Base-by-base conservation (phyloP, 371 early-diverging fungal species). In the Rhizopus sp. region DNA sequence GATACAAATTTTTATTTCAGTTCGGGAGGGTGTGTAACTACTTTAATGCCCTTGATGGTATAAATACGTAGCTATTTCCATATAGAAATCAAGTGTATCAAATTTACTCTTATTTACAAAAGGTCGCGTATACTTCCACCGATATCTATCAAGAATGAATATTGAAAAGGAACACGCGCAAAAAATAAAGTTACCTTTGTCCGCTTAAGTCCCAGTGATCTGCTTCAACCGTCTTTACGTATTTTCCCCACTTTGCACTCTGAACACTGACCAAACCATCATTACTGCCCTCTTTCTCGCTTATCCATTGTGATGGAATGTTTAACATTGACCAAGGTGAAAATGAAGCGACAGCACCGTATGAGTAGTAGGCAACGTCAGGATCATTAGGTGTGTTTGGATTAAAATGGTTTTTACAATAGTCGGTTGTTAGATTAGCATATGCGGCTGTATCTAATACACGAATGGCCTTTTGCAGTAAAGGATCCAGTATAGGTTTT, bases 141-240 rank as follows among this genome's bases (percentile, higher is more conserved):
- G 39, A 42, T 61, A 59, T 45, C 67, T 66, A 57, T 17, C 16
- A 16, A 34, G 15, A 46, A 6, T 33, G 45, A 48, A 30, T 47
- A 9, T 33, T 55, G 3, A 35, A 10, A 37, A 4, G 17, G 17
- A 13, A n/a, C 16, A 29, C 38, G 31, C 13, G n/a, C 31, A 13
- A 53, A 41, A 37, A 53, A 53, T 10, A 30, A 53, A 8, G 17
- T 53, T 55, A 66, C 67, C 68, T 62, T 52, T 67, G 59, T 13
- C 72, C 72, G 48, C 55, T 89, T 34, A 96, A 78, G 64, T 92
- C 93, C 87, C 91, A 96, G 66, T 96, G 95, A 63, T 93, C 93
- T n/a, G 90, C 88, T 10, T 68, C 53, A 16, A 94, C 80, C 5
- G 91, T 89, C 35, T 88, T 89, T 16, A 93, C 64, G 50, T 93